phyloP scores from a whole-genome alignment of 176 grass and related monocot species.

The Triticum aestivum region DNA sequence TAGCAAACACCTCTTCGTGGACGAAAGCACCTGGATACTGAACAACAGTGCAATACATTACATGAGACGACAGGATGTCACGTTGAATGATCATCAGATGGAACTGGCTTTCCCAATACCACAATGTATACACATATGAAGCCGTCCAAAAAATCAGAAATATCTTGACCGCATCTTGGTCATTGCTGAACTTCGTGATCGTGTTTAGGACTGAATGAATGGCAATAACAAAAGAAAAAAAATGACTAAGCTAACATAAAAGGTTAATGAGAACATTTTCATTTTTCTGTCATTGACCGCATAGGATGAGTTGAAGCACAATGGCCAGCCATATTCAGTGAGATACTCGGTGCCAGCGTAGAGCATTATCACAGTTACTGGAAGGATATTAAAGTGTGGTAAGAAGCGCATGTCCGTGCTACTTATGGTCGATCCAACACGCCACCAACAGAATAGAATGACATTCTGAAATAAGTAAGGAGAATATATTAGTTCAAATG shows the following conservation, averaged over 20 bases:
- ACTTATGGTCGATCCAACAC: slow-evolving; percentile 52
- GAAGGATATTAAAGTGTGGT: slow-evolving; percentile 24
- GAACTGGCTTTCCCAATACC: slow-evolving; percentile 17
- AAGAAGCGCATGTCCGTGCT: slow-evolving; percentile 38
- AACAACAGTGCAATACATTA: not conserved
- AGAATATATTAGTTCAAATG: slow-evolving; percentile 35
- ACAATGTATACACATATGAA: slow-evolving; percentile 43
- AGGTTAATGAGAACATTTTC: slow-evolving; percentile 7
- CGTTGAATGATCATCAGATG: slow-evolving; percentile 18
- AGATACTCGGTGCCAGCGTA: slow-evolving; percentile 21
- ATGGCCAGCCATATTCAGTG: slow-evolving; percentile 43
- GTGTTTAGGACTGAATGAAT: slow-evolving; percentile 43
- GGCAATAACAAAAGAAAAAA: slow-evolving; percentile 35
- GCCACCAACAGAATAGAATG: slow-evolving; percentile 34
- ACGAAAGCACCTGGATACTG: too few relatives aligned
- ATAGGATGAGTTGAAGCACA: slow-evolving; percentile 51
- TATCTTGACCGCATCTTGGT: slow-evolving; percentile 14
- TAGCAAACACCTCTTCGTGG: not conserved
- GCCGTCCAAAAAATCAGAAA: slow-evolving; percentile 33
- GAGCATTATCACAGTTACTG: slow-evolving; percentile 25
- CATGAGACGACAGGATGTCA: not conserved
- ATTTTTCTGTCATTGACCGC: slow-evolving; percentile 28
- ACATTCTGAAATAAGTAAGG: slow-evolving; percentile 41
- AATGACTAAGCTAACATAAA: slow-evolving; percentile 37
- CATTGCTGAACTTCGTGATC: slow-evolving; percentile 22